Evolutionary conservation across 768 basidiomycete species (phyloP), one percentile per base, ranked within the genome.

Genomic region (Boletus edulis): DNA sequence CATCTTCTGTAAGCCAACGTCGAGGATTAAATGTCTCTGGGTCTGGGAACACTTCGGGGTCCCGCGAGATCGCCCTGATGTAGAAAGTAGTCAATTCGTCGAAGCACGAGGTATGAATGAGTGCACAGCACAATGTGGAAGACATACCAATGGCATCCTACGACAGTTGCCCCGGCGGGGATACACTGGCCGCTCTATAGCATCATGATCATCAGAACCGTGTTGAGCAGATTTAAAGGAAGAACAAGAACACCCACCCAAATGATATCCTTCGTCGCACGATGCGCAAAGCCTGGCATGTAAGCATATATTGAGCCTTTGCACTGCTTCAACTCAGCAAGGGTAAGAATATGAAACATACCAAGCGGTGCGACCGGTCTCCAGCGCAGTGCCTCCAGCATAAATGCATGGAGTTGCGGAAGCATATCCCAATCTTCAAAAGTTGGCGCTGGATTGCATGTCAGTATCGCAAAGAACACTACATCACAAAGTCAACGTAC

Each of bases 231-330:
- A 15, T 17, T 22, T 9, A 27, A 11, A 24, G 13, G 11, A 46
- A 10, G 17, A 27, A 45, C n/a, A 15, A 50, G n/a, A 17, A n/a
- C 14, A 5, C 49, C 11, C 41, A 82, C 82, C 80, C 82, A 86
- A 18, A 81, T 64, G 40, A 88, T 76, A 54, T 87, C 85, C 50
- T 78, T 80, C 2, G 79, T 86, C 0, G 85, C 78, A 49, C 78
- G 77, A 56, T 87, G 86, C 0, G 81, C 72, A 47, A 85, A 82
- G 0, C 84, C 84, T 63, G 17, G 22, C 2, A 54, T 20, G 20
- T 14, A 44, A 20, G 34, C 5, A 18, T 37, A 37, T 2, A 15
- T 17, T 54, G 24, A 38, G 43, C 9, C 17, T 8, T 13, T 12
- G 2, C 9, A 12, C 15, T 8, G 9, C 15, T 14, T 20, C 24